Evolutionary conservation across 768 basidiomycete genomes (phyloP).

Genomic region (Phanerochaete sordida): DNA sequence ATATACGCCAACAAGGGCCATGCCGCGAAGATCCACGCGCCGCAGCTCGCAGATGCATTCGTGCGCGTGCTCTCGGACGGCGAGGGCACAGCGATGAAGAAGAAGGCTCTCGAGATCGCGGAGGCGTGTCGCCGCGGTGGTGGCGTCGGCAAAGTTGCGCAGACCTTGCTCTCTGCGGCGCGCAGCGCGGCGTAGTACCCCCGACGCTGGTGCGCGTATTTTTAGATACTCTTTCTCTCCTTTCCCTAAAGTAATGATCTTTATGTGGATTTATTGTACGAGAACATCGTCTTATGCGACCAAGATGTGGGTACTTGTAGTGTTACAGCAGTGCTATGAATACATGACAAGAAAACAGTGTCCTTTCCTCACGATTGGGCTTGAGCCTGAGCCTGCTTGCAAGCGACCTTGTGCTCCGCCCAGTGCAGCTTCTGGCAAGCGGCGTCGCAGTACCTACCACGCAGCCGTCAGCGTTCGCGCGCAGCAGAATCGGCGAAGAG

Average conservation of each 20-base stretch:
- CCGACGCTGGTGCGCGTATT: too few species aligned
- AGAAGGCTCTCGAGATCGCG: conserved; percentile 4
- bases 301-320: background rate
- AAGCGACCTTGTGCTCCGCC: conserved; percentile 30
- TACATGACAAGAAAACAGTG: background rate
- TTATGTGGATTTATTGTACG: background rate
- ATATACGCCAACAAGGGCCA: conserved; percentile 18
- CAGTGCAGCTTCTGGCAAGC: conserved; percentile 37
- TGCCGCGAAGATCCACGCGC: conserved; percentile 14
- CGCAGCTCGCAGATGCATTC: conserved; percentile 20
- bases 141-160: conserved; percentile 10
- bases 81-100: conserved; percentile 6
- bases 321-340: background rate
- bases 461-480: background rate
- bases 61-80: conserved; percentile 9
- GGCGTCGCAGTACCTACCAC: conserved; percentile 41
- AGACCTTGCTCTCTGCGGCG: conserved; percentile 6
- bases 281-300: background rate
- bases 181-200: background rate
- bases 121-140: conserved; percentile 12
- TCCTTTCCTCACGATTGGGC: background rate
- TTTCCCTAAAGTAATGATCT: too few species aligned
- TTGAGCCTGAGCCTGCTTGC: conserved; percentile 17
- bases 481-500: background rate
- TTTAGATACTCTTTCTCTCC: too few species aligned